Evolutionary conservation across 495 filamentous ascomycete species (phyloP).

Genomic region (Mytilinidion resinicola): DNA sequence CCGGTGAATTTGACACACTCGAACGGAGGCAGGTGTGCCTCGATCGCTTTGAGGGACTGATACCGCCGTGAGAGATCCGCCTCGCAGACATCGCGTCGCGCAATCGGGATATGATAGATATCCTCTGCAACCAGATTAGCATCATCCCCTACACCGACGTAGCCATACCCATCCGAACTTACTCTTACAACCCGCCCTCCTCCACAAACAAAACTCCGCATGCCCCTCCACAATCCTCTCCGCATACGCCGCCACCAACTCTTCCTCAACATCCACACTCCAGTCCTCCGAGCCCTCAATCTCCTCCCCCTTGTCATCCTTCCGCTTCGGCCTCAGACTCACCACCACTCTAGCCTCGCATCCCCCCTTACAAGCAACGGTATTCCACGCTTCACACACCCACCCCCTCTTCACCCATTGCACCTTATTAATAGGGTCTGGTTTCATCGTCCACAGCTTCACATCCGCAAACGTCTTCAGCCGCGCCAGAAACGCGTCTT

Average conservation of each 20-base stretch:
- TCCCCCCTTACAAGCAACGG: conserved; percentile 71
- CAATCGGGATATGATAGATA: conserved; percentile 39
- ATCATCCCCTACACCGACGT: too few relatives aligned
- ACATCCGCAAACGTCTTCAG: conserved; percentile 84
- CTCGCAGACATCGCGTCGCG: conserved; percentile 26
- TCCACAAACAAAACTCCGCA: conserved; percentile 80
- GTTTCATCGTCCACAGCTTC: conserved; percentile 80
- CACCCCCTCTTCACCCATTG: conserved; percentile 94
- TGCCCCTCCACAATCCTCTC: conserved; percentile 69
- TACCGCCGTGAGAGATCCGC: conserved; percentile 32
- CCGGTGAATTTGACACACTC: conserved; percentile 19
- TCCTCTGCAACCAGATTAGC: conserved; percentile 26
- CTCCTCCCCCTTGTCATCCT: conserved; percentile 46
- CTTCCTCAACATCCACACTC: conserved; percentile 52
- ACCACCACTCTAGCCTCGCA: conserved; percentile 79
- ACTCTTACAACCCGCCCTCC: conserved; percentile 81
- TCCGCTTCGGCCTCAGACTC: conserved; percentile 44
- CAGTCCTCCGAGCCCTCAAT: conserved; percentile 50
- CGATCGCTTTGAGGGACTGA: conserved; percentile 26
- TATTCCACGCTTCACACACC: conserved; percentile 75
- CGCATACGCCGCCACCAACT: conserved; percentile 70
- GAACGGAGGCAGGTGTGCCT: conserved; percentile 8
- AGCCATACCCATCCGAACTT: too few relatives aligned
- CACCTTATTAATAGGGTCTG: conserved; percentile 76
- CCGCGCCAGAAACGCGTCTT: conserved; percentile 71